A percentile compares a stretch with the other conserved stretches of the same genome.
These are phyloP conservation scores for Saitoella complicata DNA, from an alignment of 805 yeast species.

Conservation along the genomic window DNA sequence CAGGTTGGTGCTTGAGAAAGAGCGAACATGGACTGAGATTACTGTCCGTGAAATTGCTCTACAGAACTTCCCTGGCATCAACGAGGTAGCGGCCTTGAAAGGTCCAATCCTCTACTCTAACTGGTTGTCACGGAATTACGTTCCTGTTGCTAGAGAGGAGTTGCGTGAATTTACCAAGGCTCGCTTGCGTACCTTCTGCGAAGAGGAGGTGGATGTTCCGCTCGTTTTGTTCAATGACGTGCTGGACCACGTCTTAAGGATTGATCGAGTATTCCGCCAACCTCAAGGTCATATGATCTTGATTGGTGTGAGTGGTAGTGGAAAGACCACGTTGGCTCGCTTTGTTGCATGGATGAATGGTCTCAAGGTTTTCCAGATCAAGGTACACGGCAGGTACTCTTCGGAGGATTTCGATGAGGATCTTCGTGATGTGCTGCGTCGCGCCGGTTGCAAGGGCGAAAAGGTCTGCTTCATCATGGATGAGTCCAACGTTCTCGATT, in stretches of 20 bases:
- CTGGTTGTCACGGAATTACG: constrained; percentile 56
- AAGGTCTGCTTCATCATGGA: constrained; percentile 58
- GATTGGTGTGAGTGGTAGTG: constrained; percentile 70
- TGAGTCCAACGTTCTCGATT: constrained; percentile 59
- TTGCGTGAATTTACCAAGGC: constrained; percentile 42
- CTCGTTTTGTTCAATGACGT: constrained; percentile 53
- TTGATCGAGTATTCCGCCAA: constrained; percentile 69
- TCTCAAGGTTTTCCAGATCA: constrained; percentile 39
- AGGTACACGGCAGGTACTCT: constrained; percentile 37
- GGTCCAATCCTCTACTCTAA: constrained; percentile 51
- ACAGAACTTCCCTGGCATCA: constrained; percentile 32
- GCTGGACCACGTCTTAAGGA: constrained; percentile 56
- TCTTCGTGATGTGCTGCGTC: constrained; percentile 36
- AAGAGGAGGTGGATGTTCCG: constrained; percentile 44
- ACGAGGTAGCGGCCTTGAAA: constrained; percentile 22
- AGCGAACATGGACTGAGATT: constrained; percentile 33
- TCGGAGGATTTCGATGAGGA: constrained; percentile 52
- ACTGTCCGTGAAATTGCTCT: constrained; percentile 22
- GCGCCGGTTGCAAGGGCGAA: constrained; percentile 40
- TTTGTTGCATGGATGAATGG: constrained; percentile 93
- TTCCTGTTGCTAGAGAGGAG: constrained; percentile 33
- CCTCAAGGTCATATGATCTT: constrained; percentile 82
- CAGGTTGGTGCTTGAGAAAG: constrained; percentile 35
- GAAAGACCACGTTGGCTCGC: constrained; percentile 56
- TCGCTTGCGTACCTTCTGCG: constrained; percentile 53